phyloP scores from a whole-genome alignment of 1,284 basidiomycete species.

The Cystobasidium pallidum region DNA sequence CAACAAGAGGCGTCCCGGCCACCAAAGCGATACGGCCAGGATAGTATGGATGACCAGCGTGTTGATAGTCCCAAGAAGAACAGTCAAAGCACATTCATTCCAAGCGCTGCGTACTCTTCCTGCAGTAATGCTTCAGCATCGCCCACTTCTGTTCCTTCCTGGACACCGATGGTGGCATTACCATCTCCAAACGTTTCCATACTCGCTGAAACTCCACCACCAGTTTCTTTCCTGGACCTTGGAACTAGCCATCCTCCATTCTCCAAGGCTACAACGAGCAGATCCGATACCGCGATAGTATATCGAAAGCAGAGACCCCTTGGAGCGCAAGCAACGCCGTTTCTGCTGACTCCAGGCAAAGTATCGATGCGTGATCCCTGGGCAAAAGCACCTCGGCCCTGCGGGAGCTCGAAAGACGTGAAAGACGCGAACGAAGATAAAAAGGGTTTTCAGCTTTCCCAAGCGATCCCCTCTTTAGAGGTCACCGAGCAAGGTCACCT shows the following conservation, averaged over 20 bases:
- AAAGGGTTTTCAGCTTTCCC: too few relatives aligned
- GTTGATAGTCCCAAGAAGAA: not conserved
- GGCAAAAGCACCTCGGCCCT: not conserved
- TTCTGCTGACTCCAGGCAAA: slow-evolving; percentile 1
- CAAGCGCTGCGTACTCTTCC: not conserved
- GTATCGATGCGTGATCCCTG: slow-evolving; percentile 29
- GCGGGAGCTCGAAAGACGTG: not conserved
- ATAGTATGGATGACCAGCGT: not conserved
- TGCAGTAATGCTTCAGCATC: not conserved
- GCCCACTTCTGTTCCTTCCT: slow-evolving; percentile 4
- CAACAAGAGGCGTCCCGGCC: not conserved
- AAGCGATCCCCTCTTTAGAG: too few relatives aligned
- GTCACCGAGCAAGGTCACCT: too few relatives aligned
- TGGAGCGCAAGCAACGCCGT: not conserved
- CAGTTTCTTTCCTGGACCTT: not conserved
- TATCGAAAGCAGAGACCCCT: not conserved
- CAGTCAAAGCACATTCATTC: not conserved
- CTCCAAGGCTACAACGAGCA: not conserved
- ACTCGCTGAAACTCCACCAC: not conserved
- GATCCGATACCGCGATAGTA: not conserved
- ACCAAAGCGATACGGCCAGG: not conserved
- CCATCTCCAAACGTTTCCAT: slow-evolving; percentile 18
- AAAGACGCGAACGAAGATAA: too few relatives aligned
- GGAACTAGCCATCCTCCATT: slow-evolving; percentile 3
- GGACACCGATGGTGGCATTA: slow-evolving; percentile 17